Conservation (phyloP, 306 rosid genomes). For the Aeschynomene evenia region DNA sequence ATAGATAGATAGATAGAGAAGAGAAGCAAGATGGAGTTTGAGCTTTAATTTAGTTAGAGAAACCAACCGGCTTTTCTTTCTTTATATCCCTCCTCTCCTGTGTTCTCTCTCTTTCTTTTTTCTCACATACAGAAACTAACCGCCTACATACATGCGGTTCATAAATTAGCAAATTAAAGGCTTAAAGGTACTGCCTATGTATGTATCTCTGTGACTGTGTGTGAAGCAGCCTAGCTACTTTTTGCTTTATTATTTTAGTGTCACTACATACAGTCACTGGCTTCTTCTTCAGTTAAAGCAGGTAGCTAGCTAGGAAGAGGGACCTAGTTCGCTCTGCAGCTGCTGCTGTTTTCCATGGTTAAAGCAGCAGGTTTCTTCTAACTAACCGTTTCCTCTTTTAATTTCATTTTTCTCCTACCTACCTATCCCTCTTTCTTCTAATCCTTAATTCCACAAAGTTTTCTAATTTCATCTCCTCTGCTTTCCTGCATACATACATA, state of each 20-base stretch:
- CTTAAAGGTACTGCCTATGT: slow-evolving; percentile 47
- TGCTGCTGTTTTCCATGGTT: slow-evolving; percentile 51
- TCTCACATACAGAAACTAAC: slow-evolving; percentile 37
- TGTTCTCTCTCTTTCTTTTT: slow-evolving; percentile 9
- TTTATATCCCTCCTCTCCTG: slow-evolving; percentile 19
- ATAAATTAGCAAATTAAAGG: slow-evolving; percentile 48
- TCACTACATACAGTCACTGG: background rate
- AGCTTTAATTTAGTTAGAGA: slow-evolving; percentile 27
- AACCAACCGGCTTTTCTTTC: slow-evolving; percentile 16
- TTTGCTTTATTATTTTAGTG: slow-evolving; percentile 43
- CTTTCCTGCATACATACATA: slow-evolving; percentile 12
- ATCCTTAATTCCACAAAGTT: background rate
- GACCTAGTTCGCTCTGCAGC: slow-evolving; percentile 41
- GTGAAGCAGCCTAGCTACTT: slow-evolving; percentile 40
- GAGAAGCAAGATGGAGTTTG: slow-evolving; percentile 24
- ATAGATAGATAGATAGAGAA: background rate
- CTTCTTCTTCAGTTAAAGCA: slow-evolving; percentile 74
- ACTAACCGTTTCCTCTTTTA: slow-evolving; percentile 48
- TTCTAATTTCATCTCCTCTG: background rate
- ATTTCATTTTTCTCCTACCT: background rate
- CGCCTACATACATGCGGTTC: slow-evolving; percentile 42
- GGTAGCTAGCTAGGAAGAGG: too few relatives aligned
- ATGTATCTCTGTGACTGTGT: too few relatives aligned
- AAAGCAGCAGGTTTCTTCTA: slow-evolving; percentile 59
- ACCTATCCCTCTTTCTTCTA: background rate